phyloP scores from a whole-genome alignment of 106 monocot genomes.

The Allium cepa region DNA sequence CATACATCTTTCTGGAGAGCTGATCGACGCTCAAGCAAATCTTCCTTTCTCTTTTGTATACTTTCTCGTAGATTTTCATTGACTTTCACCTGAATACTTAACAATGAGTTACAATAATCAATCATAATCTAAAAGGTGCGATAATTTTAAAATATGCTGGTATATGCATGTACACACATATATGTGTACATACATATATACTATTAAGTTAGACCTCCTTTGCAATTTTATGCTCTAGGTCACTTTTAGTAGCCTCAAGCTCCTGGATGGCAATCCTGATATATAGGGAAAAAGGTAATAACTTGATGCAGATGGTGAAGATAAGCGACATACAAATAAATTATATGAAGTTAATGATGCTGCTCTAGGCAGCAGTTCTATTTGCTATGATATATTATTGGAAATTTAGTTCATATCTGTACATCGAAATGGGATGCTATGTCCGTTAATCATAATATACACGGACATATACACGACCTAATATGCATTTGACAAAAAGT shows the following conservation, averaged over 20 bases:
- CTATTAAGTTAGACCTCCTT: conserved; percentile 52
- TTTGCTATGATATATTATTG: no score
- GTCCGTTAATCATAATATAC: no score
- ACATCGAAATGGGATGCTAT: no score
- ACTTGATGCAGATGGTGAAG: no score
- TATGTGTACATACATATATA: neutral
- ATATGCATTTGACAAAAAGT: no score
- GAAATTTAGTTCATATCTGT: no score
- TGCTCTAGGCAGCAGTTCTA: no score
- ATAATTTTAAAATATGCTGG: no score
- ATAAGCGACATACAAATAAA: no score
- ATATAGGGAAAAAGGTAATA: conserved; percentile 1
- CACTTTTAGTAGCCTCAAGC: conserved; percentile 66
- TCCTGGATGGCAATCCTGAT: conserved; percentile 48
- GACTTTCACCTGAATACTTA: conserved; percentile 52
- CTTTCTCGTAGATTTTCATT: conserved; percentile 55
- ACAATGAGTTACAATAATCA: conserved; percentile 1
- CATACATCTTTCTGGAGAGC: conserved; percentile 86
- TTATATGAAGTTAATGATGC: no score
- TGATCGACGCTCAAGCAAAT: conserved; percentile 44
- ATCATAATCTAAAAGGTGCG: neutral
- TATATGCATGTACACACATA: neutral
- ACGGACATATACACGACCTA: no score
- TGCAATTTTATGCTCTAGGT: conserved; percentile 59
- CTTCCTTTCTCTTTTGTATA: conserved; percentile 59